phyloP scores from a whole-genome alignment of 2,329 filamentous ascomycete species.

The Fusarium keratoplasticum region DNA sequence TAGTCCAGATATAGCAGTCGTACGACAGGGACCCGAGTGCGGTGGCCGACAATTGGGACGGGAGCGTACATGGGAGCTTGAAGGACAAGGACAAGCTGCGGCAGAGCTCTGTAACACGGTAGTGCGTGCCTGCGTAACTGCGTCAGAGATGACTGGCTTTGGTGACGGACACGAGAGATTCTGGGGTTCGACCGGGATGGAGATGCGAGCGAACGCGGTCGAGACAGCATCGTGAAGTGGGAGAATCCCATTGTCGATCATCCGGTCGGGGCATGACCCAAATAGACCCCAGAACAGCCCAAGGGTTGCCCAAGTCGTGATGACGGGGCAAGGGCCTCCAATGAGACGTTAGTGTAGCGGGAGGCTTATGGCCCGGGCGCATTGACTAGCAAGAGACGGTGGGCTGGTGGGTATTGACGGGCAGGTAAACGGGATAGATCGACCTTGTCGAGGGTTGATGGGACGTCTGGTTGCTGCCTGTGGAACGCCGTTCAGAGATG shows the following conservation, averaged over 20 bases:
- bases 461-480: constrained; percentile 20
- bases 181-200: constrained; percentile 13
- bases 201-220: constrained; percentile 17
- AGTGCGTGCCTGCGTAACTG: not conserved
- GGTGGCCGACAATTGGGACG: constrained; percentile 19
- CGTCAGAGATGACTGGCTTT: not conserved
- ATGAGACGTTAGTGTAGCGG: constrained; percentile 41
- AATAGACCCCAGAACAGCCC: constrained; percentile 20
- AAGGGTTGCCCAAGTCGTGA: constrained; percentile 33
- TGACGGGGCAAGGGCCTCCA: constrained; percentile 25
- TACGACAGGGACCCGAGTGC: constrained; percentile 29
- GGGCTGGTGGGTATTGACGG: constrained; percentile 21
- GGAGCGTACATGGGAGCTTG: not conserved
- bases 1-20: constrained; percentile 32
- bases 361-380: constrained; percentile 40
- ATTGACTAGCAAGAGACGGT: constrained; percentile 26
- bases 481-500: constrained; percentile 7
- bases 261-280: constrained; percentile 14
- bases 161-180: not conserved
- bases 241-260: constrained; percentile 36
- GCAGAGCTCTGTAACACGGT: not conserved
- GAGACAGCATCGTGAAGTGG: constrained; percentile 29
- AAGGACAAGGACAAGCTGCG: constrained; percentile 1
- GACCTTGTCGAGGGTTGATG: constrained; percentile 25
- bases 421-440: constrained; percentile 35